Percentiles rank a stretch among this genome's conserved stretches.
phyloP scores from a whole-genome alignment of 106 monocot species.

The Acorus calamus region DNA sequence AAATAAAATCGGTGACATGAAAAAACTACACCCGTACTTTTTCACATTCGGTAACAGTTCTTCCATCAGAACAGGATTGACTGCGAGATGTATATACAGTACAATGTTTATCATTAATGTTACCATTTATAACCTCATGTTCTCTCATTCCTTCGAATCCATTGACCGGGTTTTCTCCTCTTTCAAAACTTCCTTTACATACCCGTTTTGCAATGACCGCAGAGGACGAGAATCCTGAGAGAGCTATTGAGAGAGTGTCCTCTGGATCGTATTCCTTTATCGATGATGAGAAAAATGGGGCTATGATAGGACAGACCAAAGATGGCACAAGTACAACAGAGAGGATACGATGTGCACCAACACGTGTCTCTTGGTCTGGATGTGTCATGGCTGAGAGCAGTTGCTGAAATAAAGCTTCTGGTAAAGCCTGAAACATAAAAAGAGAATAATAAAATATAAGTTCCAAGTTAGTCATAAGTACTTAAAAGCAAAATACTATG shows the following conservation, averaged over 20 bases:
- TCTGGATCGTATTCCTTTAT: constrained; percentile 22
- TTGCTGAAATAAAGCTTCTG: constrained; percentile 92
- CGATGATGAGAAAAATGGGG: constrained; percentile 22
- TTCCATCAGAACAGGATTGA: constrained; percentile 11
- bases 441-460: background rate
- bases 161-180: constrained; percentile 2
- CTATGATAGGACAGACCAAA: constrained; percentile 45
- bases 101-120: constrained; percentile 3
- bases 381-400: constrained; percentile 79
- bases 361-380: constrained; percentile 62
- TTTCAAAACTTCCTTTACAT: constrained; percentile 3
- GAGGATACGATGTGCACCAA: constrained; percentile 75
- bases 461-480: constrained; percentile 1
- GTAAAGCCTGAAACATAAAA: constrained; percentile 58
- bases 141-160: constrained; percentile 12
- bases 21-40: constrained; percentile 12
- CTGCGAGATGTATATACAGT: constrained; percentile 5
- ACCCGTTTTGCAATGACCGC: constrained; percentile 16
- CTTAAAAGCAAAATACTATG: background rate
- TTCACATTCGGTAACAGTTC: constrained; percentile 11
- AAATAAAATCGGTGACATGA: background rate
- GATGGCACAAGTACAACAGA: constrained; percentile 56
- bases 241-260: constrained; percentile 34
- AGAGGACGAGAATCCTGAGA: constrained; percentile 47
- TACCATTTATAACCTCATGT: constrained; percentile 3